Conservation (phyloP, 352 stramenopile genomes). For the Pythium aquatile region DNA sequence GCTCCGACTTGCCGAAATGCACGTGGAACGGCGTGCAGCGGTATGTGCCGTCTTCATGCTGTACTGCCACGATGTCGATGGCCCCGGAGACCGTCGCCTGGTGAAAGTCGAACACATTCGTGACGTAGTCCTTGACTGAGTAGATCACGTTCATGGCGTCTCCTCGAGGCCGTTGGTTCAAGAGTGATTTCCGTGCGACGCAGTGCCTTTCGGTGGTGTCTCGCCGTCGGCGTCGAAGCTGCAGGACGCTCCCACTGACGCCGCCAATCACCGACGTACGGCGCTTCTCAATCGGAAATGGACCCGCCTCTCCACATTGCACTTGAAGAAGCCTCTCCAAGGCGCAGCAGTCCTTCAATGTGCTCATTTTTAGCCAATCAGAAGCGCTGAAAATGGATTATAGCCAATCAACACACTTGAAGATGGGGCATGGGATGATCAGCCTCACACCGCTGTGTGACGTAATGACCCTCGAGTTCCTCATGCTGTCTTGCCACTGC, state of each 20-base stretch:
- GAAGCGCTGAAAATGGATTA: neutral
- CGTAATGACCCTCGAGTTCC: neutral
- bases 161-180: neutral
- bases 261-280: neutral
- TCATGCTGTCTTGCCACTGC: neutral
- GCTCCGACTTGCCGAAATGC: slow-evolving; percentile 65
- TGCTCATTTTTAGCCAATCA: slow-evolving; percentile 5
- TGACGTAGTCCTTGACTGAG: slow-evolving; percentile 87
- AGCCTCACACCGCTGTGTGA: neutral
- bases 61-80: slow-evolving; percentile 83
- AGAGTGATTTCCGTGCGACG: neutral
- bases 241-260: neutral
- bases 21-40: slow-evolving; percentile 81
- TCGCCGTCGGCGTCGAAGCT: neutral
- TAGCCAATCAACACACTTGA: slow-evolving; percentile 7
- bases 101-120: slow-evolving; percentile 72
- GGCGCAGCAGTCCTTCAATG: slow-evolving; percentile 1
- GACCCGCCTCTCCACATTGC: slow-evolving; percentile 1
- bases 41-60: slow-evolving; percentile 60
- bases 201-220: neutral
- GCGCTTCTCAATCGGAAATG: slow-evolving; percentile 1
- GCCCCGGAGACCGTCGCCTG: slow-evolving; percentile 62
- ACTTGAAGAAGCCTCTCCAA: slow-evolving; percentile 4
- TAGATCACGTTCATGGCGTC: slow-evolving; percentile 80
- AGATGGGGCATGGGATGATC: slow-evolving; percentile 8